Evolutionary conservation across 352 stramenopile genomes (phyloP).

Genomic region (Pythium folliculosum): DNA sequence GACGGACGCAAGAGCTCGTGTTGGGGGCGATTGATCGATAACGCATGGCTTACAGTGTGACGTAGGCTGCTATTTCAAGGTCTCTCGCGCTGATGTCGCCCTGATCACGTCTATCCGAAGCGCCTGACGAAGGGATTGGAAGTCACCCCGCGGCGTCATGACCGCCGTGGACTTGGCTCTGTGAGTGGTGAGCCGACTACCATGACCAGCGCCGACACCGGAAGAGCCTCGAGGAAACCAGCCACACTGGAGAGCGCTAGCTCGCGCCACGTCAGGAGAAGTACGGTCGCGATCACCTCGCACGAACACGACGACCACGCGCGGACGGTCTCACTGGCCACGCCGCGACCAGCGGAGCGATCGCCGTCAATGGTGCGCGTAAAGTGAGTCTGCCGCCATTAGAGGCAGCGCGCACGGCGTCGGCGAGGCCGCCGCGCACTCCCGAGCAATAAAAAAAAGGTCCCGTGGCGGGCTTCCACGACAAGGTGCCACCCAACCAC

Average conservation of each 20-base stretch:
- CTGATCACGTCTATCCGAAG: neutral
- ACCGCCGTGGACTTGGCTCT: too few relatives aligned
- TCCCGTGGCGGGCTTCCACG: neutral
- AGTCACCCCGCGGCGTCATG: neutral
- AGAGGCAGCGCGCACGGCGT: neutral
- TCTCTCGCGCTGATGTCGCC: neutral
- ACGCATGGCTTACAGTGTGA: neutral
- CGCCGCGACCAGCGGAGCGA: neutral
- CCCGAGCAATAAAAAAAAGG: neutral
- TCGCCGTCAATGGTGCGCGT: neutral
- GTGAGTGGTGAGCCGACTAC: too few relatives aligned
- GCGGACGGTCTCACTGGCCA: neutral
- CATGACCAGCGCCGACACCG: too few relatives aligned
- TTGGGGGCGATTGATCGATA: too few relatives aligned
- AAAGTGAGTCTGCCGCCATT: neutral
- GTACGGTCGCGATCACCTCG: neutral
- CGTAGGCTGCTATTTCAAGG: neutral
- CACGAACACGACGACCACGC: too few relatives aligned
- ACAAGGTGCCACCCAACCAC: neutral
- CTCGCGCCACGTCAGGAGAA: neutral
- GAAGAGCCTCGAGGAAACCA: neutral
- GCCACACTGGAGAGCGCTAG: neutral
- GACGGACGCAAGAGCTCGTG: too few relatives aligned
- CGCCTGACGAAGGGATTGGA: neutral
- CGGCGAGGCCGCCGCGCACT: neutral